Conservation (phyloP, 805 yeast species). For the Danielia oregonensis region DNA sequence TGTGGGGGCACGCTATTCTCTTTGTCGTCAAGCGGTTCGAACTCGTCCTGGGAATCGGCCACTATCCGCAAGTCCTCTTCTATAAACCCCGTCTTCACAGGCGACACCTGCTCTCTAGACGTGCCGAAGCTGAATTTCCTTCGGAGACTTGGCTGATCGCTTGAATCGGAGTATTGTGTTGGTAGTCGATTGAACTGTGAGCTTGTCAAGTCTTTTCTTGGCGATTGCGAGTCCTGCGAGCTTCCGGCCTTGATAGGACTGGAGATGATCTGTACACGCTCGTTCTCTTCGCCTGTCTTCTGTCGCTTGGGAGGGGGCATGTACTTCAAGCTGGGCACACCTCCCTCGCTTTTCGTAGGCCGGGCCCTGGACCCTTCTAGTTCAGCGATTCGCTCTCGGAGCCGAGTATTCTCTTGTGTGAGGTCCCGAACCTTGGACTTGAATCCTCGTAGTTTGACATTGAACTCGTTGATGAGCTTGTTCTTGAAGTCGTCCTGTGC, state of each 20-base stretch:
- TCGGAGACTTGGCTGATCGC: too few relatives aligned
- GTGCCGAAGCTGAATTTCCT: too few relatives aligned
- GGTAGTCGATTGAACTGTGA: conserved; percentile 18
- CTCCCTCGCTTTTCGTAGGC: conserved; percentile 4
- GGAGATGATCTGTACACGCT: conserved; percentile 8
- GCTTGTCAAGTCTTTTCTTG: conserved; percentile 11
- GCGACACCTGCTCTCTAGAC: neutral
- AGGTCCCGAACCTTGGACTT: conserved; percentile 7
- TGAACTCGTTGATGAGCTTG: conserved; percentile 13
- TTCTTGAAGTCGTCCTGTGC: conserved; percentile 7
- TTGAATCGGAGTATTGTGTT: conserved; percentile 17
- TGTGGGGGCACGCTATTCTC: conserved; percentile 7
- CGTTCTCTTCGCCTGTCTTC: neutral
- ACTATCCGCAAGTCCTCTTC: conserved; percentile 5
- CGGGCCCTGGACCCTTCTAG: conserved; percentile 1
- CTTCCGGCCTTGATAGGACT: conserved; percentile 12
- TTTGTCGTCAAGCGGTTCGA: conserved; percentile 11
- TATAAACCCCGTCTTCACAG: conserved; percentile 1
- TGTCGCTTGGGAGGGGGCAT: conserved; percentile 6
- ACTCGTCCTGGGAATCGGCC: conserved; percentile 19
- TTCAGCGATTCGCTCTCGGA: conserved; percentile 2
- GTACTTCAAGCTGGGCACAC: neutral
- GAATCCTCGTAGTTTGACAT: conserved; percentile 11
- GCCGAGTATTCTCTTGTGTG: conserved; percentile 8
- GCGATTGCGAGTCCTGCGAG: conserved; percentile 1